Base-by-base conservation (phyloP, 148 eudicot genomes). In the Nyssa sinensis region DNA sequence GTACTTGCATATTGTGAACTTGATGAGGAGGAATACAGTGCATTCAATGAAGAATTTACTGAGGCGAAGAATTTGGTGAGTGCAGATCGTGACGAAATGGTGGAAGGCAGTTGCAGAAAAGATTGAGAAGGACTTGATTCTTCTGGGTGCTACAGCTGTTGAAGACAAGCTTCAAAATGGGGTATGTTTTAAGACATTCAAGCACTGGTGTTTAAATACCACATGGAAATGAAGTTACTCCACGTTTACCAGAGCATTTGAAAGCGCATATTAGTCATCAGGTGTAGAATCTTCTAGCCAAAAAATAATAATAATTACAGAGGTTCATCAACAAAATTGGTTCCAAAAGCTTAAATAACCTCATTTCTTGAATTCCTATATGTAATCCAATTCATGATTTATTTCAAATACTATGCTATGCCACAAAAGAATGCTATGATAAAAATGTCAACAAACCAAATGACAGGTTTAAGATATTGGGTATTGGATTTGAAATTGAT, bases 161-260 rank as follows among this genome's bases (percentile, higher is more conserved):
- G 94, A 90, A 80, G 94, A 90, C 79, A 90, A 86, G 60, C 87
- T 90, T 49, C 94, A 90, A 81, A 58, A 84, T 5, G 92, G 92
- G 83, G 92, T 88, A 74, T 51, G 86, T 77, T n/a, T 23, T 32
- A 4, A 6, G 32, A 61, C 63, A 62, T 17, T 28, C 24, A 62
- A 16, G 0, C 51, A 44, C 2, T 11, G 51, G 19, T 44, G 51
- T 44, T 19, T 44, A 13, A n/a, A 3, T 44, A 44, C 24, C 24
- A 55, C 23, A 55, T 55, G 23, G 59, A 55, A 55, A 49, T 21
- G 24, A 55, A 0, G 21, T 55, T 6, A 71, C 0, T 64, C 3
- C 19, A 0, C 33, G 4, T 33, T 32, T 17, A 17, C 31, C 37
- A 30, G 5, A 63, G 35, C 66, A 13, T 63, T 19, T 17, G 4